phyloP scores from a whole-genome alignment of 257 asterid genomes.

The Fraxinus cuspidata region DNA sequence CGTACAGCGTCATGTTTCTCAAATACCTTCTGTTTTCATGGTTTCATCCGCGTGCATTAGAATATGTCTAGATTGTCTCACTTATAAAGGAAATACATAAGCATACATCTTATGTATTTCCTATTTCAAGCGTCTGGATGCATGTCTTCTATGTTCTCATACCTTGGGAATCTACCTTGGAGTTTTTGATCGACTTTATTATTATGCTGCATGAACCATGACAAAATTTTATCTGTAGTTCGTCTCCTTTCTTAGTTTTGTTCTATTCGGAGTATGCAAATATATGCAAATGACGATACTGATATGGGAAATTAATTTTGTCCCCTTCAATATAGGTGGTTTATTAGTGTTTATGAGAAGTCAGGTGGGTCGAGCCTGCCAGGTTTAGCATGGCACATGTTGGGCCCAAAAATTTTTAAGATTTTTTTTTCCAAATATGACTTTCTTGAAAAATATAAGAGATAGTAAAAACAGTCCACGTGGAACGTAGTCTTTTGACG shows the following conservation, averaged over 20 bases:
- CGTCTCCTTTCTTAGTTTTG: neutral
- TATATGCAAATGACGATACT: neutral
- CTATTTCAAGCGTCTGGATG: conserved; percentile 1
- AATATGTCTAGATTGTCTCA: neutral
- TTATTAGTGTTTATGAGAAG: neutral
- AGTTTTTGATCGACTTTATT: conserved; percentile 7
- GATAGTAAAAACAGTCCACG: neutral
- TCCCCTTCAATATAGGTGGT: neutral
- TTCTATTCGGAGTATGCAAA: conserved; percentile 14
- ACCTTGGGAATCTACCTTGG: conserved; percentile 11
- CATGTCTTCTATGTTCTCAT: neutral
- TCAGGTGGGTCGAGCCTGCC: neutral
- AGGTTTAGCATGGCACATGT: neutral
- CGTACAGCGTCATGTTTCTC: conserved; percentile 1
- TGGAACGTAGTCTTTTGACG: too few species aligned
- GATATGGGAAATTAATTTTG: neutral
- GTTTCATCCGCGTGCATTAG: too few species aligned
- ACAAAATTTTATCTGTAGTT: neutral
- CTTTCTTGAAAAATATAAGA: neutral
- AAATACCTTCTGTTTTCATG: neutral
- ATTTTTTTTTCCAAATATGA: neutral
- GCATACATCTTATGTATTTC: neutral
- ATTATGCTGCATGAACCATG: conserved; percentile 3
- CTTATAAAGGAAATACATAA: neutral
- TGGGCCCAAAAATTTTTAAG: neutral